These are phyloP conservation scores for Metschnikowia peoriensis DNA, from an alignment of 805 yeast genomes.

Conservation along the genomic window DNA sequence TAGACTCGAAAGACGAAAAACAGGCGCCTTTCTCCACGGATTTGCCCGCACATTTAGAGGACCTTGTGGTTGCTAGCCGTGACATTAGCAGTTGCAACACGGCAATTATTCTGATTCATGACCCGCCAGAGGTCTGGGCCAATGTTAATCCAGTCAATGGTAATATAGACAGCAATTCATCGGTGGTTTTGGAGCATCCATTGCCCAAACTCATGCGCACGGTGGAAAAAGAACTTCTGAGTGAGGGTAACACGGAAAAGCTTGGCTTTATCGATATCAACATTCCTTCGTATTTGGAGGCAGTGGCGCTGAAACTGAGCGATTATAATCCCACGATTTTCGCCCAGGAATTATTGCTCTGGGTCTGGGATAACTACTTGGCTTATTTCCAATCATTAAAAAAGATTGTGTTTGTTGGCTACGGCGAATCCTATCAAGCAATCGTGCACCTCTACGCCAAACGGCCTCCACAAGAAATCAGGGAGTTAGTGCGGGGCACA, in stretches of 20 bases:
- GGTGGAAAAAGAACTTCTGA: constrained; percentile 41
- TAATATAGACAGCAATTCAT: constrained; percentile 64
- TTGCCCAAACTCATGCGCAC: constrained; percentile 55
- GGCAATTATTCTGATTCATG: constrained; percentile 74
- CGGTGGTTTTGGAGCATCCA: constrained; percentile 76
- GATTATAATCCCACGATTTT: constrained; percentile 59
- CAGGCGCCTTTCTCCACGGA: constrained; percentile 33
- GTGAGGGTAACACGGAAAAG: constrained; percentile 19
- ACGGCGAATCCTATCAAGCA: constrained; percentile 87
- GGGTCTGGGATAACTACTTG: constrained; percentile 89
- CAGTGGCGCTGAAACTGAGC: constrained; percentile 11
- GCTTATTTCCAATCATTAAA: constrained; percentile 64
- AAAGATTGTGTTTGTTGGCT: constrained; percentile 76
- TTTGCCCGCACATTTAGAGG: constrained; percentile 52
- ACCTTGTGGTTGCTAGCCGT: constrained; percentile 69
- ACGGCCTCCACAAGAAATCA: constrained; percentile 53
- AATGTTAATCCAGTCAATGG: constrained; percentile 79
- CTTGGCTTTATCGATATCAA: constrained; percentile 84
- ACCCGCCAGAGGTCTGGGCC: constrained; percentile 92
- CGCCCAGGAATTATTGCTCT: constrained; percentile 73
- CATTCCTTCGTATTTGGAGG: constrained; percentile 53
- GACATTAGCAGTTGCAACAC: constrained; percentile 62
- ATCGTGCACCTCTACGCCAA: constrained; percentile 87
- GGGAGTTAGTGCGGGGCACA: constrained; percentile 63
- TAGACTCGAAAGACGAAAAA: constrained; percentile 25